Evolutionary conservation across 148 eudicot genomes (phyloP).

Genomic region (Silene conica): DNA sequence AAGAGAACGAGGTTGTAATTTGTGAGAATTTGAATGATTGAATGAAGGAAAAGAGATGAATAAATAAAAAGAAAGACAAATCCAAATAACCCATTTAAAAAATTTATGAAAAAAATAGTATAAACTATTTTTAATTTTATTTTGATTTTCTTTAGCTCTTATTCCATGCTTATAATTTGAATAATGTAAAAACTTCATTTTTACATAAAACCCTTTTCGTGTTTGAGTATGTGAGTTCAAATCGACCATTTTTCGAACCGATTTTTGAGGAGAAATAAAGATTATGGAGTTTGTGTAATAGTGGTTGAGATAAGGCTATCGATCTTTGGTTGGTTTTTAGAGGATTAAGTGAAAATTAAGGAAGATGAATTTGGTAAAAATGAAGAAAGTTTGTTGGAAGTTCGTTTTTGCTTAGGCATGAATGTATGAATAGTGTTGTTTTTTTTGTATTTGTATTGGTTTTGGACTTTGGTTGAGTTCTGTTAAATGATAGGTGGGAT

Average conservation of each 20-base stretch:
- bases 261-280: background rate
- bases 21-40: background rate
- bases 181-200: constrained; percentile 23
- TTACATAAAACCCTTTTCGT: constrained; percentile 23
- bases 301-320: constrained; percentile 27
- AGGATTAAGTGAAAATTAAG: constrained; percentile 22
- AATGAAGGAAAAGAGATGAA: constrained; percentile 26
- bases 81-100: constrained; percentile 25
- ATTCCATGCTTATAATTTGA: constrained; percentile 18
- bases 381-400: constrained; percentile 20
- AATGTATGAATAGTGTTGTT: background rate
- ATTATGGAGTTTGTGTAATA: background rate
- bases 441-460: constrained; percentile 11
- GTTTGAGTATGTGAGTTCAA: constrained; percentile 21
- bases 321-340: constrained; percentile 17
- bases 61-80: constrained; percentile 23
- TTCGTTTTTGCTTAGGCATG: constrained; percentile 22
- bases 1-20: background rate
- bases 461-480: constrained; percentile 8
- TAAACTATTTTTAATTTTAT: constrained; percentile 4
- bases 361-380: constrained; percentile 1
- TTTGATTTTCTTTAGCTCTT: constrained; percentile 9
- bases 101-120: background rate
- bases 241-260: constrained; percentile 23
- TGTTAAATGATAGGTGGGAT: background rate